Evolutionary conservation across 768 basidiomycete species (phyloP).

Genomic region (Boletus vinaceobasis): DNA sequence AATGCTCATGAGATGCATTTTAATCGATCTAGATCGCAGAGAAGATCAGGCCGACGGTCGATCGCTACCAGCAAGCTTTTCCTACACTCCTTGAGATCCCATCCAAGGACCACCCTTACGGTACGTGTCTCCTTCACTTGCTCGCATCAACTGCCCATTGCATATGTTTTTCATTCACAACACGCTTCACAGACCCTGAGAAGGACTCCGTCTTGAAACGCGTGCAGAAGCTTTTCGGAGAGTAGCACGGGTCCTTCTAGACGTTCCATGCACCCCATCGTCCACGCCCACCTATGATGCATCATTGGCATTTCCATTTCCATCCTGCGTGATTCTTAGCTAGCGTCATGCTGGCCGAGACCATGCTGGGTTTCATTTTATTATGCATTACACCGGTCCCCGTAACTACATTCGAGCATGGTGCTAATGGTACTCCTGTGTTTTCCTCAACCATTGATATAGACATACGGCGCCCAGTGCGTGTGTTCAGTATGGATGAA

Average conservation of each 20-base stretch:
- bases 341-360: slow-evolving; percentile 10
- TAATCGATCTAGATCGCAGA: slow-evolving; percentile 74
- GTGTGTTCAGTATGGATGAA: slow-evolving; percentile 42
- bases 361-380: slow-evolving; percentile 25
- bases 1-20: slow-evolving; percentile 9
- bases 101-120: slow-evolving; percentile 97
- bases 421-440: slow-evolving; percentile 9
- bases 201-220: slow-evolving; percentile 96
- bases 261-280: slow-evolving; percentile 14
- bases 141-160: not conserved
- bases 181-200: slow-evolving; percentile 66
- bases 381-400: slow-evolving; percentile 24
- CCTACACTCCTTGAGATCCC: slow-evolving; percentile 97
- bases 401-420: slow-evolving; percentile 14
- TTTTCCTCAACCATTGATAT: slow-evolving; percentile 9
- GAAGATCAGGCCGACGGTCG: slow-evolving; percentile 92
- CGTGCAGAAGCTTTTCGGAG: slow-evolving; percentile 95
- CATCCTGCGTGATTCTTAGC: slow-evolving; percentile 7
- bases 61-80: slow-evolving; percentile 94
- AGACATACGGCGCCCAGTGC: slow-evolving; percentile 6
- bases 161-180: slow-evolving; percentile 14
- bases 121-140: slow-evolving; percentile 42
- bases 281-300: slow-evolving; percentile 4
- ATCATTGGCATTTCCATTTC: slow-evolving; percentile 5
- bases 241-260: slow-evolving; percentile 43